Conservation (phyloP, 2,329 filamentous ascomycete species). For the Botryosphaeria dothidea region DNA sequence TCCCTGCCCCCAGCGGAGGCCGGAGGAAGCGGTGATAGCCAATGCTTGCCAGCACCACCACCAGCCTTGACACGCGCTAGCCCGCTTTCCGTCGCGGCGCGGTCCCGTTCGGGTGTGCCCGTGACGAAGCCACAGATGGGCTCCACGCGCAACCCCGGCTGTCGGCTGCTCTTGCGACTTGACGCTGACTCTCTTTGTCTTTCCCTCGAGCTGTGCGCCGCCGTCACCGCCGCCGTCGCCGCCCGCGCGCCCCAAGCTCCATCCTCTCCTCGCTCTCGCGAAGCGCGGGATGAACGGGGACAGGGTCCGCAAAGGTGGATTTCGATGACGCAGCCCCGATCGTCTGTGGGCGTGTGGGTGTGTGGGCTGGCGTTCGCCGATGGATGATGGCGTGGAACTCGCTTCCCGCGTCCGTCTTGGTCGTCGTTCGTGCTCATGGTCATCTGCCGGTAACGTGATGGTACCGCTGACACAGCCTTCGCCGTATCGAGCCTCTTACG, state of each 20-base stretch:
- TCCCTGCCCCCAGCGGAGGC: too few species aligned
- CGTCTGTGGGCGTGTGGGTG: background rate
- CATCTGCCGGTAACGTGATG: slow-evolving; percentile 15
- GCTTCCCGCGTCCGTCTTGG: background rate
- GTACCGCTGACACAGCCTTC: background rate
- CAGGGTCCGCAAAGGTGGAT: slow-evolving; percentile 11
- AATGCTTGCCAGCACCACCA: slow-evolving; percentile 2
- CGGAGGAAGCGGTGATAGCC: background rate
- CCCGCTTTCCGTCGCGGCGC: slow-evolving; percentile 1
- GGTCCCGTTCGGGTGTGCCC: slow-evolving; percentile 11
- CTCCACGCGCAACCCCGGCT: background rate
- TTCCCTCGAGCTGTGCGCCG: background rate
- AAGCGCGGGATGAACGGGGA: slow-evolving; percentile 3
- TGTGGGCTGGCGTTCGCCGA: background rate
- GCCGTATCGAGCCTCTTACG: background rate
- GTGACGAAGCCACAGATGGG: slow-evolving; percentile 15
- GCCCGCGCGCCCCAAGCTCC: background rate
- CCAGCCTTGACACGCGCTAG: slow-evolving; percentile 15
- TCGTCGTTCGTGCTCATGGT: background rate
- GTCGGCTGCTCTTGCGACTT: background rate
- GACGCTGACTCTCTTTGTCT: background rate
- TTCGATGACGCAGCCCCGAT: slow-evolving; percentile 4
- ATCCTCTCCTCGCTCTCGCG: background rate
- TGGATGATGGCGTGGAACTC: background rate
- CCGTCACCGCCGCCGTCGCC: slow-evolving; percentile 9